Evolutionary conservation across 129 eudicot genomes (phyloP).

Genomic region (Lactuca sativa): DNA sequence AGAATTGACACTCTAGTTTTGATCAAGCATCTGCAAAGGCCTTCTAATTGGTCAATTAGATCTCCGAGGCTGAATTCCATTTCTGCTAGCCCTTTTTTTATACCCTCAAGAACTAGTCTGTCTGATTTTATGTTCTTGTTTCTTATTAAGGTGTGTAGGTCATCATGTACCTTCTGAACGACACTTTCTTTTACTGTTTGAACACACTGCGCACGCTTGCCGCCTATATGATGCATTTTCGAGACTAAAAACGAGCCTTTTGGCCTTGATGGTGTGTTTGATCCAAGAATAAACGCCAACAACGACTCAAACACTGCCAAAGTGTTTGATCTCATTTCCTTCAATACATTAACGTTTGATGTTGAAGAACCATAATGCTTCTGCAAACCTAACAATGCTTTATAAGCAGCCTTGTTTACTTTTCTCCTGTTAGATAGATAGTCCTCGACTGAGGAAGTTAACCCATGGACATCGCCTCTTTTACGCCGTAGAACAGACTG

Average conservation of each 20-base stretch:
- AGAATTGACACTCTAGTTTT: constrained; percentile 47
- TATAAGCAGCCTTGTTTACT: constrained; percentile 1
- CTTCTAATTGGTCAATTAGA: constrained; percentile 38
- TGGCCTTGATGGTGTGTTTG: constrained; percentile 6
- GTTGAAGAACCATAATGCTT: background rate
- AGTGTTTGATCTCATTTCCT: constrained; percentile 29
- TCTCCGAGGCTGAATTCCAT: constrained; percentile 36
- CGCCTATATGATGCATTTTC: constrained; percentile 9
- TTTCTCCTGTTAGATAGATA: constrained; percentile 13
- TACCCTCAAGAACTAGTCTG: constrained; percentile 11
- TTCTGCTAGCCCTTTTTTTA: constrained; percentile 8
- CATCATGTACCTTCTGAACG: constrained; percentile 27
- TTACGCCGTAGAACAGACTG: constrained; percentile 28
- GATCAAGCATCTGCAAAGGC: constrained; percentile 38
- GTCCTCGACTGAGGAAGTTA: constrained; percentile 5
- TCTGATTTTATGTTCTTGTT: constrained; percentile 13
- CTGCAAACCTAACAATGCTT: background rate
- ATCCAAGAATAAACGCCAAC: constrained; percentile 29
- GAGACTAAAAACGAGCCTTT: constrained; percentile 28
- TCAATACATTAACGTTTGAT: background rate
- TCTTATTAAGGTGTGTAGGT: background rate
- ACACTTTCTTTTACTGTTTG: constrained; percentile 9
- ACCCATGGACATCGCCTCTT: constrained; percentile 18
- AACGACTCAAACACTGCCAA: constrained; percentile 31
- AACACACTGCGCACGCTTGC: background rate